phyloP scores from a whole-genome alignment of 495 filamentous ascomycete species.

The Penicillium diatomitis region DNA sequence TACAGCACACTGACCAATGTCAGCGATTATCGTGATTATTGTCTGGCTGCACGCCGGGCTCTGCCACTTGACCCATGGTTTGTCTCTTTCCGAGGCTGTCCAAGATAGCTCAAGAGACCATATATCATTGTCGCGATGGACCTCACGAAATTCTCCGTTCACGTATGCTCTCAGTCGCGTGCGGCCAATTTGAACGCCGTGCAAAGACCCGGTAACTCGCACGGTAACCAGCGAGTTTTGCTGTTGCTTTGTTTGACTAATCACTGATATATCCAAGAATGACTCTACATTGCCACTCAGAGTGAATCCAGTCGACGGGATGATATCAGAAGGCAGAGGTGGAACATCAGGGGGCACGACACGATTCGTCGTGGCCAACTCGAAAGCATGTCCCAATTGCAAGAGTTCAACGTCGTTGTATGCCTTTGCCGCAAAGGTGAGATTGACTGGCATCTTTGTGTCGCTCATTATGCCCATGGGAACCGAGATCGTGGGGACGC shows the following conservation, averaged over 20 bases:
- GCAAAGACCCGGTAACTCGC: constrained; percentile 10
- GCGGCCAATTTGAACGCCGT: background rate
- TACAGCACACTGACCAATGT: constrained; percentile 3
- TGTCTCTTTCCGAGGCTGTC: constrained; percentile 18
- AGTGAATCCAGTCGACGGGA: too few species aligned
- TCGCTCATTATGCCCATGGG: constrained; percentile 32
- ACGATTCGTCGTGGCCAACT: constrained; percentile 18
- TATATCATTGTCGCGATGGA: constrained; percentile 2
- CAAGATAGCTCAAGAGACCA: constrained; percentile 18
- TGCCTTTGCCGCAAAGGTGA: constrained; percentile 28
- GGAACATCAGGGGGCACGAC: constrained; percentile 15
- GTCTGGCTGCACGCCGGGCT: constrained; percentile 23
- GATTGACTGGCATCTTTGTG: constrained; percentile 25
- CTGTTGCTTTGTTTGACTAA: constrained; percentile 13
- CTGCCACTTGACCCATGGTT: constrained; percentile 20
- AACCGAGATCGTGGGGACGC: constrained; percentile 27
- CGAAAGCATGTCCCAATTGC: constrained; percentile 25
- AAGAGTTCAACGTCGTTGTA: constrained; percentile 24
- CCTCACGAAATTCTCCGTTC: constrained; percentile 19
- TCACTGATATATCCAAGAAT: constrained; percentile 8
- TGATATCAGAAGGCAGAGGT: constrained; percentile 18
- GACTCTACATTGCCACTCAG: too few species aligned
- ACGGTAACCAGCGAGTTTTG: constrained; percentile 12
- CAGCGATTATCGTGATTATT: constrained; percentile 18
- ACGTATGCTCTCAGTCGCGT: constrained; percentile 9